Base-by-base conservation (phyloP, 495 filamentous ascomycete species). In the Trichoderma reesei region DNA sequence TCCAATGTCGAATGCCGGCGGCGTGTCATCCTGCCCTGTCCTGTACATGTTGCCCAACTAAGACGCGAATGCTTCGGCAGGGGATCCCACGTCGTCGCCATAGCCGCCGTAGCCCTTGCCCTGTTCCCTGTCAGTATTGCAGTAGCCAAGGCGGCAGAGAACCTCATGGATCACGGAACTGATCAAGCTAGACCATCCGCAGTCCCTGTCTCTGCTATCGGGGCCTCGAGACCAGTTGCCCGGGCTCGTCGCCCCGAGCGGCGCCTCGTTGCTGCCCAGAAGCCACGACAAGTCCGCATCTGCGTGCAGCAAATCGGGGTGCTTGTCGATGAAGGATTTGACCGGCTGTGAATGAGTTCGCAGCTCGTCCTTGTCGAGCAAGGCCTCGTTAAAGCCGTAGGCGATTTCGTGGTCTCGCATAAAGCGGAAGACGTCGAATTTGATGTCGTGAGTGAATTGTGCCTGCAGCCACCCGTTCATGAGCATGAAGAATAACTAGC, bases 381-480 rank as follows among this genome's bases (percentile, higher is more conserved):
- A 82, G 38, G 79, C 80, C 76, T 82, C 82, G 65, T 80, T 83
- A 66, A 82, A 82, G 10, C 80, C 87, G 73, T 90, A 91, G 65
- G 84, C 86, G 71, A 89, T 86, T 60, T 86, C 77, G 67, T 90
- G 85, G 64, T 91, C 86, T 59, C 81, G 82, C 86, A 91, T 89
- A 72, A 84, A 89, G 39, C 80, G 81, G 75, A 91, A 91, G 0
- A 88, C 85, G 65, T 91, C 88, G 60, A 85, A 86, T 63, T 80
- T 72, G 62, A 91, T 80, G 64, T 91, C 83, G 69, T 87, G 90
- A 72, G 82, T 89, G 38, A 90, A 83, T 61, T 90, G 81, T 39
- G 76, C 71, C 70, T 73, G 56, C 16, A 18, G 44, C 46, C 38
- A 34, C 10, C 33, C 46, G 41, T 44, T 56, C 8, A 48, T 63